phyloP scores from a whole-genome alignment of 2,329 filamentous ascomycete species.

The Colletotrichum australisinense region DNA sequence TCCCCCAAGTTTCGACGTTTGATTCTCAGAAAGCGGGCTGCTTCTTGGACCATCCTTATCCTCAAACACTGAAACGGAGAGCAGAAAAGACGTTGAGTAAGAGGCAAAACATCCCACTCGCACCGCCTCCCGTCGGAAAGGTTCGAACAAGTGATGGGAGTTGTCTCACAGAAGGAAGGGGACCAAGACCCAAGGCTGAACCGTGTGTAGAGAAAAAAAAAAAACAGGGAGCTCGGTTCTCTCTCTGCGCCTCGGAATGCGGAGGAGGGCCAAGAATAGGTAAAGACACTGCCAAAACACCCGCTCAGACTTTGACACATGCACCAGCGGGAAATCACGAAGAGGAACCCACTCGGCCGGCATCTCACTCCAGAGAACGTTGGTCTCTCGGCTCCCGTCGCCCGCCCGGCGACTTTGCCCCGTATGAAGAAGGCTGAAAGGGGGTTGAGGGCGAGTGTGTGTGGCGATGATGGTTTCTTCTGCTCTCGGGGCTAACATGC shows the following conservation, averaged over 20 bases:
- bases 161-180: neutral
- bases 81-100: neutral
- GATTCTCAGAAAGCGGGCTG: neutral
- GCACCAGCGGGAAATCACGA: neutral
- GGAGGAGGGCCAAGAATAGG: neutral
- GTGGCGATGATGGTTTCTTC: neutral
- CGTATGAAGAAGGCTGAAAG: no score
- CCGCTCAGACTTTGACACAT: neutral
- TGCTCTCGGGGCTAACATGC: neutral
- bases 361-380: neutral
- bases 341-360: neutral
- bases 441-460: neutral
- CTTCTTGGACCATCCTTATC: neutral
- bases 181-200: neutral
- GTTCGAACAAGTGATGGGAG: neutral
- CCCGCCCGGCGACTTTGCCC: slow-evolving; percentile 11
- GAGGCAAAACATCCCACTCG: neutral
- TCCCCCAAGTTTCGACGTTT: neutral
- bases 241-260: neutral
- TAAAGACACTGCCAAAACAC: neutral
- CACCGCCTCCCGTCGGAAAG: no score
- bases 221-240: neutral
- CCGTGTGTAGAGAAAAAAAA: neutral
- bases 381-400: neutral
- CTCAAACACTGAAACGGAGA: neutral